Evolutionary conservation across 805 yeast species (phyloP), one percentile per base, ranked within the genome.

Genomic region (Wickerhamiella parazyma): DNA sequence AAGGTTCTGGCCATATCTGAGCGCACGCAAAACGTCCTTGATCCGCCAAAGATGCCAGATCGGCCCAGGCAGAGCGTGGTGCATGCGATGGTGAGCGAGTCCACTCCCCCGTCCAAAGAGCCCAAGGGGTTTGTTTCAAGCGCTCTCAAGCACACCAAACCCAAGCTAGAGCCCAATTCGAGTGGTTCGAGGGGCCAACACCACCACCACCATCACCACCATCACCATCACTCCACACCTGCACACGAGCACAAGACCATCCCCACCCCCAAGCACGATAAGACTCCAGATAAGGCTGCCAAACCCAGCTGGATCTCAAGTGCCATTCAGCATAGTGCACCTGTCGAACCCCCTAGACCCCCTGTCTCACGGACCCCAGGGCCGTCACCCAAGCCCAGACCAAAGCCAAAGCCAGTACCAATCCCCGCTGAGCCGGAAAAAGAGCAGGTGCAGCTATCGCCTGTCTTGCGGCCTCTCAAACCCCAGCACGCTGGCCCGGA

Each of bases 271-370:
- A 5, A 25, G 14, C 17, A 36, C 31, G 20, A n/a, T 17, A 22
- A 9, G 9, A 22, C 24, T 21, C 24, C 24, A 5, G 24, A 21
- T 5, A 21, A 21, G 8, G 5, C 24, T 7, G 20, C 42, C n/a
- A 39, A 39, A 14, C 42, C 42, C 20, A 21, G 36, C 16, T 39
- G 43, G 43, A 33, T 40, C 16, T 40, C 43, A 17, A 40, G 43
- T 12, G 42, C 42, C 21, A 40, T 33, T 11, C 21, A 33, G 35
- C 21, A 33, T 11, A 18, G 6, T 33, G 12, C 35, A 8, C 19
- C 35, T 6, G 17, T 11, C 12, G 21, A 17, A 21, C 11, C 12
- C n/a, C 35, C 35, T 21, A 33, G 17, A 18, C 35, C 21, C 21
- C 35, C 35, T 3, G 12, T 12, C 2, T 17, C 35, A 33, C 9